Evolutionary conservation across 768 basidiomycete genomes (phyloP).

Genomic region (Collybia sp.): DNA sequence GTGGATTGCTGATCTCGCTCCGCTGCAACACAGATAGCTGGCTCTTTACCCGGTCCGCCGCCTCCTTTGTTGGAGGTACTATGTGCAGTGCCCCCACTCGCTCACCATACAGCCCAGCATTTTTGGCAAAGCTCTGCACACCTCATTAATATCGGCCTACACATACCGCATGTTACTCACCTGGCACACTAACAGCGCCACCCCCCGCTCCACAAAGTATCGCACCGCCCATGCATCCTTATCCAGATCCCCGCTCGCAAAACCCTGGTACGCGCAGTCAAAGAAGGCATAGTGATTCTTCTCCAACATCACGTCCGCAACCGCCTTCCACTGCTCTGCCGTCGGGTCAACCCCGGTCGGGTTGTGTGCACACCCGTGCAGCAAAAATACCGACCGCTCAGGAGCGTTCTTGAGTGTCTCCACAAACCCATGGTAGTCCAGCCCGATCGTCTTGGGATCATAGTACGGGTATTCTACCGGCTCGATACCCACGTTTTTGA

Average conservation of each 20-base stretch:
- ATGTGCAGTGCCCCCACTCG: conserved; percentile 93
- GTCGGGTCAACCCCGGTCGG: conserved; percentile 97
- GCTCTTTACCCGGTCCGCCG: conserved; percentile 71
- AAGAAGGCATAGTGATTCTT: conserved; percentile 88
- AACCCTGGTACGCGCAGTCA: conserved; percentile 96
- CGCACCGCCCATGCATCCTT: conserved; percentile 90
- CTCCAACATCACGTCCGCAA: conserved; percentile 67
- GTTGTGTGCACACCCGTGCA: conserved; percentile 96
- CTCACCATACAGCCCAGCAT: conserved; percentile 93
- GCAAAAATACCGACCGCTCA: conserved; percentile 75
- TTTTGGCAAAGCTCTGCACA: conserved; percentile 93
- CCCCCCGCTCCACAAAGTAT: conserved; percentile 71
- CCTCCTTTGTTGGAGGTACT: conserved; percentile 57
- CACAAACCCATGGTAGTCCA: conserved; percentile 74
- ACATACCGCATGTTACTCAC: conserved; percentile 30
- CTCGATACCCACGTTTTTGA: conserved; percentile 85
- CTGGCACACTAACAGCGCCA: conserved; percentile 86
- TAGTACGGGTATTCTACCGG: conserved; percentile 93
- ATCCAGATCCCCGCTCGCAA: conserved; percentile 89
- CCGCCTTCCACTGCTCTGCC: conserved; percentile 74
- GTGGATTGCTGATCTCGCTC: conserved; percentile 94
- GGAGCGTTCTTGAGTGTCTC: conserved; percentile 58
- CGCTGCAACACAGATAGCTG: conserved; percentile 90
- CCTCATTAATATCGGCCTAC: neutral
- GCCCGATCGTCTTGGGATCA: conserved; percentile 82